Conservation (phyloP, 257 asterid genomes). For the Apocynum venetum region DNA sequence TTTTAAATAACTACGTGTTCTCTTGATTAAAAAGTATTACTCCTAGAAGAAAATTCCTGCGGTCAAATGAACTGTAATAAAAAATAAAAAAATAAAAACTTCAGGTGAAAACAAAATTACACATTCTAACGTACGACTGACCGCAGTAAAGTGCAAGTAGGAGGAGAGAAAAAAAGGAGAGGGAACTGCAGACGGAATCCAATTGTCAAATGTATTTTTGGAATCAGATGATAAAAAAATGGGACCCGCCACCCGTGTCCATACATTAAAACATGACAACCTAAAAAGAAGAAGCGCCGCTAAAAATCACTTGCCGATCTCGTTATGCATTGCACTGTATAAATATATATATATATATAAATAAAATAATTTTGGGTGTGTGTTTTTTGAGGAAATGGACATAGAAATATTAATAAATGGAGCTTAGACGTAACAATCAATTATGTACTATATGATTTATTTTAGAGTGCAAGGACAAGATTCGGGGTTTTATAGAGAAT, state of each 20-base stretch:
- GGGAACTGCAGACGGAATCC: too few species aligned
- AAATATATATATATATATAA: neutral
- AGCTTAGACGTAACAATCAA: too few species aligned
- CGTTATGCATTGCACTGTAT: neutral
- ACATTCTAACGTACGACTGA: neutral
- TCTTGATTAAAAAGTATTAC: too few species aligned
- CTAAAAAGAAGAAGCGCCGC: neutral
- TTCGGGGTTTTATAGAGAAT: slow-evolving; percentile 18
- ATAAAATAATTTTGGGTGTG: too few species aligned
- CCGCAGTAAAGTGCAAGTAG: neutral
- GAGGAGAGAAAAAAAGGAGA: neutral
- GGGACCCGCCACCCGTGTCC: slow-evolving; percentile 16
- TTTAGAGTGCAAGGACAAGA: slow-evolving; percentile 4
- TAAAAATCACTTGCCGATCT: neutral
- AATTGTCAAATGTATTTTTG: neutral
- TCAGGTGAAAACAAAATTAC: too few species aligned
- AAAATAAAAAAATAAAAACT: neutral
- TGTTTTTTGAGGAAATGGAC: neutral
- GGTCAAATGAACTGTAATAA: neutral
- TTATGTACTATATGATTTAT: neutral
- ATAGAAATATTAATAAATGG: neutral
- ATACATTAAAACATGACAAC: neutral
- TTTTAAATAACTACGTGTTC: too few species aligned
- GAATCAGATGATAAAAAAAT: too few species aligned
- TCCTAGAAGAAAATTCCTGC: too few species aligned